These are phyloP conservation scores for Colletotrichum sp. DNA, from an alignment of 2,329 filamentous ascomycete genomes.

Conservation along the genomic window DNA sequence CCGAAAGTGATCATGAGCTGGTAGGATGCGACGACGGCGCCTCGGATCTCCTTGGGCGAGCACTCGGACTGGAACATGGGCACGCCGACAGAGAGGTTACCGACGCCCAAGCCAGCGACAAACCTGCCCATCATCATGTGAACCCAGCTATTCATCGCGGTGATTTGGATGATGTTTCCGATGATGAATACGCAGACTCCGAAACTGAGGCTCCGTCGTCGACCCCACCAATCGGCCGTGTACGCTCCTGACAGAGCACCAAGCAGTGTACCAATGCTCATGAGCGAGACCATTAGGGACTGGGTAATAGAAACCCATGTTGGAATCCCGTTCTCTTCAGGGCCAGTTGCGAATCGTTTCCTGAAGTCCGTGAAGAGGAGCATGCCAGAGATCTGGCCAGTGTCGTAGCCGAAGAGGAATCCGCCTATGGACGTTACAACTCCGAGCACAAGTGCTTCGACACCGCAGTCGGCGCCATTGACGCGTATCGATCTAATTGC, in stretches of 20 bases:
- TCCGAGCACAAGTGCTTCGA: constrained; percentile 48
- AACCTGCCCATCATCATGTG: constrained; percentile 71
- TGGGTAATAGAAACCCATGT: constrained; percentile 46
- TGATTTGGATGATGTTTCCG: constrained; percentile 71
- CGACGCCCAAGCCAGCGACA: constrained; percentile 71
- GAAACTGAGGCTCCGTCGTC: constrained; percentile 58
- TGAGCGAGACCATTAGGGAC: constrained; percentile 60
- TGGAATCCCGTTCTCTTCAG: constrained; percentile 36
- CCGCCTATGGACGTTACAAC: constrained; percentile 62
- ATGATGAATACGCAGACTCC: constrained; percentile 63
- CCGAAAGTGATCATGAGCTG: constrained; percentile 77
- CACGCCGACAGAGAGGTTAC: constrained; percentile 68
- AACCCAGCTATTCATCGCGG: constrained; percentile 63
- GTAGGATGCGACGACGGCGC: constrained; percentile 71
- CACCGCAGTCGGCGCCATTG: constrained; percentile 47
- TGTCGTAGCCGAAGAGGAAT: constrained; percentile 69
- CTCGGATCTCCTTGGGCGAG: constrained; percentile 65
- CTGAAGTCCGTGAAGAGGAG: constrained; percentile 58
- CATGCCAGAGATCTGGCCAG: constrained; percentile 61
- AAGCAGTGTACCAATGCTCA: constrained; percentile 60
- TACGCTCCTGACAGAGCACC: constrained; percentile 59
- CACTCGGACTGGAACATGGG: constrained; percentile 73
- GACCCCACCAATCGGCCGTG: constrained; percentile 62
- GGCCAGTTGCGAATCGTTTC: constrained; percentile 56
- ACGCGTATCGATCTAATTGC: constrained; percentile 40